Conservation (phyloP, 768 basidiomycete species). For the Lactarius sp. region DNA sequence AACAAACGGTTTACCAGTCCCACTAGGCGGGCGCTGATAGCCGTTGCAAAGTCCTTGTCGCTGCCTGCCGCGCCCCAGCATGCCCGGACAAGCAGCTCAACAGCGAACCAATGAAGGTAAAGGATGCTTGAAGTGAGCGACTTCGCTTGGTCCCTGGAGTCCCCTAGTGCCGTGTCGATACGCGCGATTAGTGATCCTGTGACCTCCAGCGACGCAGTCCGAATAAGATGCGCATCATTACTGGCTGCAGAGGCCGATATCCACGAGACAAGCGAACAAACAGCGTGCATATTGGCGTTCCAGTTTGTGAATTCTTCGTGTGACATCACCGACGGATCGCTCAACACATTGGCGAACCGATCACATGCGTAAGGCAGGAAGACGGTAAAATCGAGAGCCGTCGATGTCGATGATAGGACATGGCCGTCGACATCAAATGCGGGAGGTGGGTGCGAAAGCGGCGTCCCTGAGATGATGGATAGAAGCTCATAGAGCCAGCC, state of each 20-base stretch:
- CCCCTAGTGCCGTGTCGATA: slow-evolving; percentile 13
- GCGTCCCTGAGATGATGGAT: slow-evolving; percentile 33
- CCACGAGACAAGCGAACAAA: slow-evolving; percentile 26
- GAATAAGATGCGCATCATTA: slow-evolving; percentile 10
- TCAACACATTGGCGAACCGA: slow-evolving; percentile 34
- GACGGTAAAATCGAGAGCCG: slow-evolving; percentile 38
- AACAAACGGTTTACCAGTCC: slow-evolving; percentile 40
- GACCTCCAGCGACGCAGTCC: slow-evolving; percentile 20
- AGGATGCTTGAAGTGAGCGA: not conserved
- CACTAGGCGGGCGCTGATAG: slow-evolving; percentile 4
- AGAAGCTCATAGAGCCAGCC: too few species aligned
- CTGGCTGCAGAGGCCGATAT: not conserved
- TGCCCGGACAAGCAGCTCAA: slow-evolving; percentile 19
- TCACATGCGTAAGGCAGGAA: slow-evolving; percentile 25
- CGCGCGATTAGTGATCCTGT: too few species aligned
- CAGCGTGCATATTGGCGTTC: slow-evolving; percentile 37
- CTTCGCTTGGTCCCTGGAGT: not conserved
- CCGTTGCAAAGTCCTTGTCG: slow-evolving; percentile 11
- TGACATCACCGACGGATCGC: slow-evolving; percentile 45
- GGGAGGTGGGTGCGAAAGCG: slow-evolving; percentile 31
- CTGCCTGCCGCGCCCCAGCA: not conserved
- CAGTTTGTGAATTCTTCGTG: slow-evolving; percentile 35
- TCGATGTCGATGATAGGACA: slow-evolving; percentile 41
- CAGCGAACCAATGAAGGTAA: slow-evolving; percentile 21
- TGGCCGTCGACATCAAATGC: slow-evolving; percentile 40